Conservation (phyloP, 345 rosid species). For the Cardiospermum halicacabum region DNA sequence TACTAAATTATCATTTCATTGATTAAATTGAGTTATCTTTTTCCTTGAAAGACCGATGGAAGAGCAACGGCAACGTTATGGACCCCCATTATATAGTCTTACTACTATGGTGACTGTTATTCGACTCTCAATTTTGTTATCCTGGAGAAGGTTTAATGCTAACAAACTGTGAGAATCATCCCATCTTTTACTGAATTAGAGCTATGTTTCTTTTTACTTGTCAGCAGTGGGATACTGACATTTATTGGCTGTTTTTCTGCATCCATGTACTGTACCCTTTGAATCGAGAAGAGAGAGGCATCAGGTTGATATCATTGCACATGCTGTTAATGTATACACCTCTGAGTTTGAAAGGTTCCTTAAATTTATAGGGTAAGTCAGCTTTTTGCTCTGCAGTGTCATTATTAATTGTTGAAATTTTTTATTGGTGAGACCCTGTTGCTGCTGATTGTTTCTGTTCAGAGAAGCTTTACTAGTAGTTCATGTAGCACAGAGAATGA, state of each 20-base stretch:
- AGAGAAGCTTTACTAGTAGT: neutral
- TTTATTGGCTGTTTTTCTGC: slow-evolving; percentile 22
- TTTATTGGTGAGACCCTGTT: neutral
- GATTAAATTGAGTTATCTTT: slow-evolving; percentile 12
- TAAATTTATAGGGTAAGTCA: slow-evolving; percentile 64
- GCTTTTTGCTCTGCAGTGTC: slow-evolving; percentile 6
- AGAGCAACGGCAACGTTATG: slow-evolving; percentile 96
- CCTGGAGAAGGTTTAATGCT: slow-evolving; percentile 62
- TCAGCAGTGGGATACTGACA: slow-evolving; percentile 14
- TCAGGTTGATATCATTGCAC: slow-evolving; percentile 55
- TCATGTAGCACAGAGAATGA: neutral
- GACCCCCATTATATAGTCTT: slow-evolving; percentile 83
- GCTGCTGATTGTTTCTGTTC: neutral
- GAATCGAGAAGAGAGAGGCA: slow-evolving; percentile 42
- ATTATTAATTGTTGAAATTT: too few relatives aligned
- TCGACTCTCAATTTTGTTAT: slow-evolving; percentile 58
- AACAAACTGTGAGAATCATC: slow-evolving; percentile 54
- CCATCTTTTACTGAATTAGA: neutral
- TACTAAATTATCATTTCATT: too few relatives aligned
- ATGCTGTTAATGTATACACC: slow-evolving; percentile 66
- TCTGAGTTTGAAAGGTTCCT: slow-evolving; percentile 78
- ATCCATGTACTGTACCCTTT: slow-evolving; percentile 9
- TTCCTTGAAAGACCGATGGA: slow-evolving; percentile 82
- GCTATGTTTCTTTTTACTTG: neutral
- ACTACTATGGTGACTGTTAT: slow-evolving; percentile 60